Conservation (phyloP, 768 basidiomycete genomes). For the Suillus spraguei region DNA sequence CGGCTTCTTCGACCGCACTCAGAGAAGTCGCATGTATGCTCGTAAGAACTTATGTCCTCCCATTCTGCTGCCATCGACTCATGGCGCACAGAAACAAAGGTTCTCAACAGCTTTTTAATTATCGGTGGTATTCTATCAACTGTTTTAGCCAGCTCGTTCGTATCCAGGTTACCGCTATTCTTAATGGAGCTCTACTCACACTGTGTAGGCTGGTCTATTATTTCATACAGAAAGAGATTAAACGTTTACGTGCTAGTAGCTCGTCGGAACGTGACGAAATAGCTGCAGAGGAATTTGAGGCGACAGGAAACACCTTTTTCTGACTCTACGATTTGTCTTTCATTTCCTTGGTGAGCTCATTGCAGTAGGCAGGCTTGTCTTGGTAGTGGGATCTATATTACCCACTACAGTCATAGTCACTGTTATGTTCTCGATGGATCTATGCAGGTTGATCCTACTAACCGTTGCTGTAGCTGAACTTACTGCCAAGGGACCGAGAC, state of each 20-base stretch:
- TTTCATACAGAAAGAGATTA: conserved; percentile 62
- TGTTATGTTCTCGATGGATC: background rate
- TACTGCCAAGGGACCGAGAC: background rate
- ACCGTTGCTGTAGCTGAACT: background rate
- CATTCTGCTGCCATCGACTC: conserved; percentile 13
- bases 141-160: conserved; percentile 67
- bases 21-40: conserved; percentile 72
- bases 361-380: background rate
- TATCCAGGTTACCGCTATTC: conserved; percentile 15
- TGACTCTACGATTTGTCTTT: background rate
- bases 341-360: background rate
- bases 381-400: background rate
- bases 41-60: conserved; percentile 40
- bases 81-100: conserved; percentile 51
- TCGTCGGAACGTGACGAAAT: conserved; percentile 52
- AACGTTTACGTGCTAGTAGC: conserved; percentile 46
- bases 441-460: background rate
- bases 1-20: conserved; percentile 71
- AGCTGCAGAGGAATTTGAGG: conserved; percentile 60
- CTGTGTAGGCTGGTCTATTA: conserved; percentile 62
- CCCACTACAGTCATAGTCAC: background rate
- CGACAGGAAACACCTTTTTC: conserved; percentile 58
- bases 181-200: conserved; percentile 15
- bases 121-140: conserved; percentile 58
- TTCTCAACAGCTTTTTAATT: conserved; percentile 63